Conservation (phyloP, 179 eudicot species). For the Corrigiola litoralis region DNA sequence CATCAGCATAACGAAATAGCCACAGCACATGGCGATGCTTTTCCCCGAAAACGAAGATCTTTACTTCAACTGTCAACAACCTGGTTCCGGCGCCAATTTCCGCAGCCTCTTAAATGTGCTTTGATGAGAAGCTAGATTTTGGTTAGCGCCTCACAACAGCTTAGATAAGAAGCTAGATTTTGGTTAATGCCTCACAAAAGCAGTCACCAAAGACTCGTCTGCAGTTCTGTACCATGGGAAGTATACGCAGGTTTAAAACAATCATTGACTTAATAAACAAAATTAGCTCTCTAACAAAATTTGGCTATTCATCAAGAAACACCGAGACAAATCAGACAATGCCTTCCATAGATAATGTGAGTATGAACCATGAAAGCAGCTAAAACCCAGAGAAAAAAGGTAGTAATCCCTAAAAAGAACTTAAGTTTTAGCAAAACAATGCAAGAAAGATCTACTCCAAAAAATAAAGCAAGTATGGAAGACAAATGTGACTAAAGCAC, state of each 20-base stretch:
- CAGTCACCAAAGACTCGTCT: background rate
- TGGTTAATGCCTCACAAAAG: conserved; percentile 1
- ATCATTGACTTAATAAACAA: background rate
- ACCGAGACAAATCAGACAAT: background rate
- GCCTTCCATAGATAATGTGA: background rate
- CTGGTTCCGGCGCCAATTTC: conserved; percentile 3
- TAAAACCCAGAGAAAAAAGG: background rate
- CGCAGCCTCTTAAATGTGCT: background rate
- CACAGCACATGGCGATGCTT: conserved; percentile 5
- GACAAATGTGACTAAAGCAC: too few relatives aligned
- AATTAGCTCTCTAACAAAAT: background rate
- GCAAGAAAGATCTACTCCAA: too few relatives aligned
- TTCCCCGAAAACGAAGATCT: background rate
- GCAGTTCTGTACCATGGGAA: conserved; percentile 5
- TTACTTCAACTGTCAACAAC: conserved; percentile 5
- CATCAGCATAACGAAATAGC: conserved; percentile 13
- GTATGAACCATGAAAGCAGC: background rate
- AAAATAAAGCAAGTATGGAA: too few relatives aligned
- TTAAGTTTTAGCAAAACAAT: too few relatives aligned
- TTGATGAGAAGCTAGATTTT: background rate
- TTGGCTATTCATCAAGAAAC: background rate
- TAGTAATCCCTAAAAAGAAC: too few relatives aligned
- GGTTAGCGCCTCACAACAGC: conserved; percentile 3
- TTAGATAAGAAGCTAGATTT: background rate
- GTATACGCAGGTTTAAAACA: conserved; percentile 3